These are phyloP conservation scores for Penicillium sp. DNA, from an alignment of 2,329 filamentous ascomycete genomes.

Conservation along the genomic window DNA sequence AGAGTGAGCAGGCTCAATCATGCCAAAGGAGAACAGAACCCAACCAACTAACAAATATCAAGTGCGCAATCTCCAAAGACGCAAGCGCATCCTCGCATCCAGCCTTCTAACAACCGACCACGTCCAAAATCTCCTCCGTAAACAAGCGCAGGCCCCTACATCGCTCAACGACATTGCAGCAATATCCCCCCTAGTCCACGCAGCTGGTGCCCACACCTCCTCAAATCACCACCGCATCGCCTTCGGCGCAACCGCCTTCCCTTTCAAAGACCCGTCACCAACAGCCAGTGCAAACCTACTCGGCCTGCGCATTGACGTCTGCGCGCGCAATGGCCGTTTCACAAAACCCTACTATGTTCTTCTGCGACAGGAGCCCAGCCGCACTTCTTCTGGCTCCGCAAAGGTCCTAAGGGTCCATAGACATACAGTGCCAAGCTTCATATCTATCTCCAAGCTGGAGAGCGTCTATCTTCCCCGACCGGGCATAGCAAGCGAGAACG, in stretches of 20 bases:
- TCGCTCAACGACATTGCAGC: constrained; percentile 25
- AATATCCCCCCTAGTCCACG: constrained; percentile 33
- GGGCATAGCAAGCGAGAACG: neutral
- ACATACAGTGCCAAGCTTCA: constrained; percentile 47
- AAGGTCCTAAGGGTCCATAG: constrained; percentile 36
- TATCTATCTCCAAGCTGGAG: constrained; percentile 40
- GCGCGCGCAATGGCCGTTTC: constrained; percentile 38
- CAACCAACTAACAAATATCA: constrained; percentile 10
- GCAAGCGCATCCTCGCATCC: constrained; percentile 39
- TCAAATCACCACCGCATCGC: constrained; percentile 45
- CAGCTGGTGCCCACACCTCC: constrained; percentile 32
- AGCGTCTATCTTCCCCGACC: constrained; percentile 32
- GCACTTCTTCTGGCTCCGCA: constrained; percentile 10
- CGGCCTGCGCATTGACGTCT: constrained; percentile 44
- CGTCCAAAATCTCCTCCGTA: constrained; percentile 33
- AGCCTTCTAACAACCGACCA: constrained; percentile 42
- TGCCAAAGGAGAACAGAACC: neutral
- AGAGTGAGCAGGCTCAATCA: constrained; percentile 32
- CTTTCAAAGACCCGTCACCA: constrained; percentile 45
- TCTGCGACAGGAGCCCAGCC: constrained; percentile 29
- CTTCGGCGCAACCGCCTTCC: constrained; percentile 46
- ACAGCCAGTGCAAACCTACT: constrained; percentile 31
- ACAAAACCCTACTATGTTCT: constrained; percentile 45
- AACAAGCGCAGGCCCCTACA: constrained; percentile 6
- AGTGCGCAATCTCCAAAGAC: constrained; percentile 42